Percentiles rank a stretch among this genome's conserved stretches.
These are phyloP conservation scores for Anacardium occidentale DNA, from an alignment of 345 rosid genomes.

Conservation along the genomic window DNA sequence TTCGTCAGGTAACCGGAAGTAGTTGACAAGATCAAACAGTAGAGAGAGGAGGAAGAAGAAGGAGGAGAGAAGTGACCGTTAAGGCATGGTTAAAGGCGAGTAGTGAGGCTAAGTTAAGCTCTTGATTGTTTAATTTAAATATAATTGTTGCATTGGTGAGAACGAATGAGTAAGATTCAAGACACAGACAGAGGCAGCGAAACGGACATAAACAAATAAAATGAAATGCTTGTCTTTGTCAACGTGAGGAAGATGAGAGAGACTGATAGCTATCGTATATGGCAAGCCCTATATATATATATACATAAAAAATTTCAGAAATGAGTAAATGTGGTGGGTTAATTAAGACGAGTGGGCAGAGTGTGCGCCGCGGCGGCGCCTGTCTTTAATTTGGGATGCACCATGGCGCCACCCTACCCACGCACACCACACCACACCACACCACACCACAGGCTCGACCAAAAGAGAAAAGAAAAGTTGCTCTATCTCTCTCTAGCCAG, in stretches of 20 bases:
- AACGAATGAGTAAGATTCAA: no score
- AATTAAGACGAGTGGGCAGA: neutral
- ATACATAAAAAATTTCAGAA: no score
- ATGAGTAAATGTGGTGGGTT: neutral
- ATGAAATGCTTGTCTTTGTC: neutral
- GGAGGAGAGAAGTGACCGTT: slow-evolving; percentile 39
- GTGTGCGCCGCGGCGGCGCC: neutral
- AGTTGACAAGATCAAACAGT: slow-evolving; percentile 4
- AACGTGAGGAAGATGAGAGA: neutral
- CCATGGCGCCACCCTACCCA: neutral
- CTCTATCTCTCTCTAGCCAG: neutral
- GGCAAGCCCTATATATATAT: no score
- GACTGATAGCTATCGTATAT: slow-evolving; percentile 13
- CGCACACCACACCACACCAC: no score
- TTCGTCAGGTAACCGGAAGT: neutral
- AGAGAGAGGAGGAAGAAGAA: neutral
- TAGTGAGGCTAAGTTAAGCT: neutral
- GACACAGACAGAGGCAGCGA: no score
- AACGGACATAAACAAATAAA: neutral
- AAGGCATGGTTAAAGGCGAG: slow-evolving; percentile 17
- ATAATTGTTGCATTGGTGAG: no score
- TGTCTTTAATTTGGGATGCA: neutral
- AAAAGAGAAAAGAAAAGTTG: neutral
- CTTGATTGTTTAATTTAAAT: no score
- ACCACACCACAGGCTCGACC: neutral